Conservation (phyloP, 495 filamentous ascomycete species). For the Penicillium canescens region DNA sequence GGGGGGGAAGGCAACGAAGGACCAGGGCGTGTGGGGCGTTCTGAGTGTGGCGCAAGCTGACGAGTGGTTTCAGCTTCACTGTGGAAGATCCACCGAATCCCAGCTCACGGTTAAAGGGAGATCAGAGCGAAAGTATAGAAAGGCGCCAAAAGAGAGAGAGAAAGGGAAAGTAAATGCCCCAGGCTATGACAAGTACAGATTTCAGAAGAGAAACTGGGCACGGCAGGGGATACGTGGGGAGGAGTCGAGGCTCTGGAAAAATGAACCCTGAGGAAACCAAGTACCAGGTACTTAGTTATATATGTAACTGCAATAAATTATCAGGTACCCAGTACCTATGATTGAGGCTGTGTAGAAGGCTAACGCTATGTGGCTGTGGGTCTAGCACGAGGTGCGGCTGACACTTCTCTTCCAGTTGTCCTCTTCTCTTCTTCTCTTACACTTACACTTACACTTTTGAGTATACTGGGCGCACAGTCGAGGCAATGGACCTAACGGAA, state of each 20-base stretch:
- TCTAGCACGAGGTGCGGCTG: constrained; percentile 20
- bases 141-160: background rate
- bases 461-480: no score
- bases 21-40: constrained; percentile 43
- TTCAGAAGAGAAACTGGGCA: constrained; percentile 12
- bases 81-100: constrained; percentile 29
- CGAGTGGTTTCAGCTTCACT: constrained; percentile 43
- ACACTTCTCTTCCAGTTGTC: background rate
- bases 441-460: no score
- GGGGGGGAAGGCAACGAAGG: constrained; percentile 19
- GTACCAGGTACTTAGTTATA: constrained; percentile 8
- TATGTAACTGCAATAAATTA: background rate
- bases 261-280: constrained; percentile 14
- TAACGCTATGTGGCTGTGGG: constrained; percentile 31
- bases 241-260: constrained; percentile 30
- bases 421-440: background rate
- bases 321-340: constrained; percentile 16
- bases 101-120: constrained; percentile 5
- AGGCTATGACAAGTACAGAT: constrained; percentile 1
- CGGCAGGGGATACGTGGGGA: background rate
- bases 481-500: background rate
- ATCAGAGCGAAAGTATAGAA: constrained; percentile 6
- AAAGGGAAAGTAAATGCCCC: background rate
- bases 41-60: constrained; percentile 53
- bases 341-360: constrained; percentile 41